Evolutionary conservation across 2,329 filamentous ascomycete species (phyloP).

Genomic region (Herpotrichia juniperi): DNA sequence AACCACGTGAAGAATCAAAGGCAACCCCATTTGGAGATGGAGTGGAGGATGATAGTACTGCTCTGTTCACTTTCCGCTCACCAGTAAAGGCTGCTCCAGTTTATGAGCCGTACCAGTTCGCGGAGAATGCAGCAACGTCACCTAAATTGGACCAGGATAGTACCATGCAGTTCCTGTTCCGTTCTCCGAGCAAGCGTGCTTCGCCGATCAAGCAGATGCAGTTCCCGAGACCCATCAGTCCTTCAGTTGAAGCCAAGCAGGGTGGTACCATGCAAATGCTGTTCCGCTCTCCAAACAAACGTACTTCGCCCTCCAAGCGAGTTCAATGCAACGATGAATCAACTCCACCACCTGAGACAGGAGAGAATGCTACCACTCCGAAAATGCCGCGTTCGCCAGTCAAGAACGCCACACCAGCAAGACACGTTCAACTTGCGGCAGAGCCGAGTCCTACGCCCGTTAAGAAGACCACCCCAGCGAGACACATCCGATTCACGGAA

Average conservation of each 20-base stretch:
- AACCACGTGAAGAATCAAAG: slow-evolving; percentile 6
- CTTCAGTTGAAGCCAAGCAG: background rate
- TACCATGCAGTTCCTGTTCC: background rate
- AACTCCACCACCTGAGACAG: too few species aligned
- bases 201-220: background rate
- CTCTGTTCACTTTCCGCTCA: slow-evolving; percentile 28
- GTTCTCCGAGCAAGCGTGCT: background rate
- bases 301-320: background rate
- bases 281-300: background rate
- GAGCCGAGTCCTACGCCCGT: too few species aligned
- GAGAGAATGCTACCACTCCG: too few species aligned
- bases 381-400: too few species aligned
- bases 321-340: background rate
- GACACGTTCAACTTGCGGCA: too few species aligned
- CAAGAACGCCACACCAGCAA: too few species aligned
- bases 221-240: background rate
- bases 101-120: background rate
- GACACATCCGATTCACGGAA: too few species aligned
- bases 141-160: background rate
- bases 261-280: background rate
- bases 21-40: background rate
- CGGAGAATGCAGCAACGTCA: background rate
- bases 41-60: slow-evolving; percentile 23
- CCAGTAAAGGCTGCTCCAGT: slow-evolving; percentile 15
- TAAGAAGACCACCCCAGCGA: too few species aligned